Conservation (phyloP, 139 green algal genomes). For the Eudorina sp. region DNA sequence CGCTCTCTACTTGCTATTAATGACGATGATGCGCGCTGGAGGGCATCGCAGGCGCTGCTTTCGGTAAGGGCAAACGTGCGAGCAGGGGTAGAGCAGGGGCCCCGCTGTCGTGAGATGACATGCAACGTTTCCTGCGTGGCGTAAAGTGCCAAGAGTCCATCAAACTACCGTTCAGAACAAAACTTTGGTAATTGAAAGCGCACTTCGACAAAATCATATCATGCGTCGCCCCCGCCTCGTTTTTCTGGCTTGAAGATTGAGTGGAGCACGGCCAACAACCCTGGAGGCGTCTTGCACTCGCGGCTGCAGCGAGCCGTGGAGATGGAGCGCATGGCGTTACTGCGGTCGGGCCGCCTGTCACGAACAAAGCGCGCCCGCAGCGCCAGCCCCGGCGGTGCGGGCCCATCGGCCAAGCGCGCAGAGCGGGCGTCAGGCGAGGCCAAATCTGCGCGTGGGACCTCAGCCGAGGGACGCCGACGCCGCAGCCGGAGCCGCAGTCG, state of each 20-base stretch:
- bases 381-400: background rate
- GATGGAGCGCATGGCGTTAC: background rate
- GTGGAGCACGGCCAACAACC: conserved; percentile 43
- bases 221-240: too few species aligned
- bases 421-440: background rate
- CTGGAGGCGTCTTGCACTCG: conserved; percentile 35
- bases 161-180: too few species aligned
- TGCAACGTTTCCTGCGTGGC: too few species aligned
- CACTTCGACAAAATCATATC: too few species aligned
- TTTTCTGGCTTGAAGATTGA: conserved; percentile 19
- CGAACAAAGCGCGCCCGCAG: background rate
- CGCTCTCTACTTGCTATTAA: conserved; percentile 22
- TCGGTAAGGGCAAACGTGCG: too few species aligned
- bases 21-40: conserved; percentile 18
- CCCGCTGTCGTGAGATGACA: too few species aligned
- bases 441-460: background rate
- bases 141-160: too few species aligned
- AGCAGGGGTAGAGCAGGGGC: too few species aligned
- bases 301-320: conserved; percentile 20
- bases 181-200: too few species aligned
- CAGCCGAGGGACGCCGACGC: conserved; percentile 2
- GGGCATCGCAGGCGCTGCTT: conserved; percentile 10
- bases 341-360: background rate
- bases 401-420: background rate
- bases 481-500: conserved; percentile 27